Evolutionary conservation across 768 basidiomycete species (phyloP).

Genomic region (Lactarius indigo): DNA sequence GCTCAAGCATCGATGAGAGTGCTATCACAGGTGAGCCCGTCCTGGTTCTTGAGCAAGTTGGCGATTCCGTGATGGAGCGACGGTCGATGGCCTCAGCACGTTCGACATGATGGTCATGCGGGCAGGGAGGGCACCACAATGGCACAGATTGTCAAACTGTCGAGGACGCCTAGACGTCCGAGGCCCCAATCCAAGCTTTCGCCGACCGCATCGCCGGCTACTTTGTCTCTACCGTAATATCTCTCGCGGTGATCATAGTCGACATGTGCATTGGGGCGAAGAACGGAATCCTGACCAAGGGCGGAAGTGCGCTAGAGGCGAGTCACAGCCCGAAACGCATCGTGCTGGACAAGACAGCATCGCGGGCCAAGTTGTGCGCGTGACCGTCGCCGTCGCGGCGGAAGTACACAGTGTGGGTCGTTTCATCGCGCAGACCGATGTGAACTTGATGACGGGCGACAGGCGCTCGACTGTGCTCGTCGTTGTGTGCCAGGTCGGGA

Average conservation of each 20-base stretch:
- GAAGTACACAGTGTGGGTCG: conserved; percentile 55
- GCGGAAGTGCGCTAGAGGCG: conserved; percentile 90
- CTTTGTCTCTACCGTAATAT: conserved; percentile 91
- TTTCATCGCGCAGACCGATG: conserved; percentile 59
- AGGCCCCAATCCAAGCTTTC: conserved; percentile 97
- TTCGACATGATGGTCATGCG: conserved; percentile 95
- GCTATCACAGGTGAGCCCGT: conserved; percentile 94
- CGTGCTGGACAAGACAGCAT: conserved; percentile 91
- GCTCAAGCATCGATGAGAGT: conserved; percentile 90
- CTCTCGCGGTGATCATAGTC: conserved; percentile 95
- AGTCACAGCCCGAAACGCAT: conserved; percentile 78
- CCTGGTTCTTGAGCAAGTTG: conserved; percentile 78
- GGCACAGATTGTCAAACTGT: conserved; percentile 92
- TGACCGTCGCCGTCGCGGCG: conserved; percentile 52
- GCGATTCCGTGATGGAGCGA: conserved; percentile 93
- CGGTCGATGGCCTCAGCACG: conserved; percentile 94
- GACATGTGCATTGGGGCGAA: conserved; percentile 95
- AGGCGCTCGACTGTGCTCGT: conserved; percentile 80
- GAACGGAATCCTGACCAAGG: conserved; percentile 98
- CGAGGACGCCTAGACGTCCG: conserved; percentile 96
- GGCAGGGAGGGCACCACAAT: conserved; percentile 94
- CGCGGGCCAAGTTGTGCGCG: conserved; percentile 85
- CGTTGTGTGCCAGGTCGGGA: conserved; percentile 87
- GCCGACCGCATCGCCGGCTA: conserved; percentile 92
- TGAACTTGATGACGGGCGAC: conserved; percentile 90